Evolutionary conservation across 2,329 filamentous ascomycete species (phyloP), one percentile per base, ranked within the genome.

Genomic region (Colletotrichum tanaceti): DNA sequence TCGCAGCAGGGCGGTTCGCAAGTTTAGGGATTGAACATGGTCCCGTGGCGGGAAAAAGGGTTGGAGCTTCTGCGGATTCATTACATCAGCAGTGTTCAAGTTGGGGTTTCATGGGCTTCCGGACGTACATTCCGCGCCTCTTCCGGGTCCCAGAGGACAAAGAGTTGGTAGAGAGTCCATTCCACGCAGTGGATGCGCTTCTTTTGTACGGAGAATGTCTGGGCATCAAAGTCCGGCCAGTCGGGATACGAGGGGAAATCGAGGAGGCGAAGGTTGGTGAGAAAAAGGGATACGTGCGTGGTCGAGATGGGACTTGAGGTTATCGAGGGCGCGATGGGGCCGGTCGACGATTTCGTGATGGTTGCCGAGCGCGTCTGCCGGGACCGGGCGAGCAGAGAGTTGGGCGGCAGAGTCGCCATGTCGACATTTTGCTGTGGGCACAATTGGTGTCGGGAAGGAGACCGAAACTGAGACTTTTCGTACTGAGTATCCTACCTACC

Each of bases 11-110:
- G 93, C 93, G 39, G 93, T 90, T 58, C 96, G 93, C 7, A 99
- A 87, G 77, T 97, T 97, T 73, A 97, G 84, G 6, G 94, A 98
- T 79, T 98, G 94, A 54, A 97, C 85, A 44, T 95, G 93, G 74
- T 98, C 94, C 72, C 93, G 86, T 0, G 96, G 93, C 18, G 96
- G 96, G 76, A 97, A 98, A 83, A 95, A 96, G 0, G 93, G 93
- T 66, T 91, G 90, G 11, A 98, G 85, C 85, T 96, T 98, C 91
- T 95, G 75, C 5, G 38, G 52, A 38, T 14, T 2, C 3, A 13
- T 11, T 22, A 16, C 9, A 14, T 70, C 46, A 70, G 32, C 20
- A 57, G 38, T 13, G 20, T 18, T 20, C 43, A 32, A 7, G 2
- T 24, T 65, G 49, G 58, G 32, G 54, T 28, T 11, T 38, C 41